A percentile compares a stretch with the other conserved stretches of the same genome.
Evolutionary conservation across 768 basidiomycete species (phyloP).

Genomic region (Boletus rufocinnamomeus): DNA sequence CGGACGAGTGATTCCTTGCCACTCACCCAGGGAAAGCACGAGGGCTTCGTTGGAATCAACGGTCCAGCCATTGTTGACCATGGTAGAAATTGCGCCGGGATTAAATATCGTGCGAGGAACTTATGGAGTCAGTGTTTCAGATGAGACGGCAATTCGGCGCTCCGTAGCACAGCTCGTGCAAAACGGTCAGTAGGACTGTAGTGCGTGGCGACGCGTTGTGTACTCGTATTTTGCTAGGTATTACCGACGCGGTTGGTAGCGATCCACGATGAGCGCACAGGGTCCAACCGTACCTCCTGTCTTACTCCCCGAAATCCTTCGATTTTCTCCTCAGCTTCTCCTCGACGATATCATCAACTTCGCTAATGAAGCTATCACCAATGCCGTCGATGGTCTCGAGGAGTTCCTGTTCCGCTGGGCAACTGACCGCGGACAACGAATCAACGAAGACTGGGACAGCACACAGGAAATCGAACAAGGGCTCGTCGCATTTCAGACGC

Average conservation of each 20-base stretch:
- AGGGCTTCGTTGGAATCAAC: constrained; percentile 78
- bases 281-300: constrained; percentile 30
- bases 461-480: constrained; percentile 78
- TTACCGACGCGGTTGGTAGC: constrained; percentile 1
- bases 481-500: constrained; percentile 82
- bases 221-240: constrained; percentile 20
- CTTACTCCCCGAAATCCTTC: constrained; percentile 56
- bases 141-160: no score
- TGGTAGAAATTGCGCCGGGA: constrained; percentile 3
- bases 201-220: constrained; percentile 28
- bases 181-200: no score
- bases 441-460: constrained; percentile 53
- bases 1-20: background rate
- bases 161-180: background rate
- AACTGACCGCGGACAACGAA: constrained; percentile 55
- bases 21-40: constrained; percentile 68
- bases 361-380: constrained; percentile 75
- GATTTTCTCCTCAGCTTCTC: constrained; percentile 81
- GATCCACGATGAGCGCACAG: constrained; percentile 30
- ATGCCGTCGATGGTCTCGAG: constrained; percentile 79
- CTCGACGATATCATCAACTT: constrained; percentile 87
- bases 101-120: background rate
- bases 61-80: constrained; percentile 61
- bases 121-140: background rate
- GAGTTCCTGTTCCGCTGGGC: constrained; percentile 75